Evolutionary conservation across 768 basidiomycete genomes (phyloP), one percentile per base, ranked within the genome.

Genomic region (Bullera alba): DNA sequence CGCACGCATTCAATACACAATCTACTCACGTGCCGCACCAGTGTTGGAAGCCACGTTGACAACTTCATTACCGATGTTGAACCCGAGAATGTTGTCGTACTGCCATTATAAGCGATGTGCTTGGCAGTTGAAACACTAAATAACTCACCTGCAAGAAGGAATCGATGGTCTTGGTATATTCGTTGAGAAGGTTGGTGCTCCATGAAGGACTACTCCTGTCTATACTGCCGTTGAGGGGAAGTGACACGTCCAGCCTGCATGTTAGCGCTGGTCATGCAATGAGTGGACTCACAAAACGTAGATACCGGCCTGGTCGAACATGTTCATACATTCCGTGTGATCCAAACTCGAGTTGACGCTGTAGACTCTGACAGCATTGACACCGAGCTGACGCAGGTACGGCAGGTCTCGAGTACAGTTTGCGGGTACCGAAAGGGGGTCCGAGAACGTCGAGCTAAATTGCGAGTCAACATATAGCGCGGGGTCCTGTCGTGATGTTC

Each of bases 11-110:
- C 19, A 10, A 8, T 41, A 8, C 32, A 34, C 32, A 34, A n/a
- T 6, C 7, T 19, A 63, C 68, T 53, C 48, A 72, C 71, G 79
- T 15, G 83, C 81, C 8, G 83, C 80, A 26, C 74, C 75, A 15
- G 86, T 86, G 46, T 75, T 73, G 17, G 53, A 47, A 8, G 77
- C 67, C 22, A 78, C 78, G 27, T 83, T 85, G 54, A 80, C 74
- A 23, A 80, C 78, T 58, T 93, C 91, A 63, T 95, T 95, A 19
- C 89, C 91, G 52, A 95, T 78, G 65, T 92, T 93, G 75, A 79
- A 92, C 10, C 83, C 90, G 49, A 93, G 75, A 15, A 95, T 80
- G 59, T 95, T 95, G 76, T 87, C 81, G 61, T 93, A 95, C 69
- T 86, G 22, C 19, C 34, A 29, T 42, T 8, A 43, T 48, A 39